These are phyloP conservation scores for Paraphoma chrysanthemicola DNA, from an alignment of 2,329 filamentous ascomycete species.

Conservation along the genomic window DNA sequence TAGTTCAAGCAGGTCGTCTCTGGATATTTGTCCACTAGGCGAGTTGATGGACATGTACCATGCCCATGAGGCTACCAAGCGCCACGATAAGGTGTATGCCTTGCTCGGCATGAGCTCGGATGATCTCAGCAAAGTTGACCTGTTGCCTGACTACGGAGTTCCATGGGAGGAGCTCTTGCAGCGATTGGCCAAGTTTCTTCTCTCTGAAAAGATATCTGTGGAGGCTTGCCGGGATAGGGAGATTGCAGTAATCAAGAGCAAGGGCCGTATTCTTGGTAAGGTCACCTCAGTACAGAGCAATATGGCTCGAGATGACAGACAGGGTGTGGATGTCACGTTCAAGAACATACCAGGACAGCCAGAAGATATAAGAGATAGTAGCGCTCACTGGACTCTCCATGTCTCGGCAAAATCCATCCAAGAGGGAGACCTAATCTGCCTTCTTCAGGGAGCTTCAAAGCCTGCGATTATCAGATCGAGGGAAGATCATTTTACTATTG, in stretches of 20 bases:
- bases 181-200: slow-evolving; percentile 11
- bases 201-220: slow-evolving; percentile 15
- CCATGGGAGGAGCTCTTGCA: slow-evolving; percentile 19
- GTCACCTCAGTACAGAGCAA: neutral
- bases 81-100: slow-evolving; percentile 22
- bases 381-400: slow-evolving; percentile 7
- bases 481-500: slow-evolving; percentile 6
- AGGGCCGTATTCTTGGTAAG: slow-evolving; percentile 17
- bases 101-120: slow-evolving; percentile 25
- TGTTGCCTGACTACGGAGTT: slow-evolving; percentile 18
- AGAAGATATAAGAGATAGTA: neutral
- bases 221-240: slow-evolving; percentile 11
- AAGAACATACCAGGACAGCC: no score
- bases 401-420: slow-evolving; percentile 8
- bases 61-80: slow-evolving; percentile 14
- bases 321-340: slow-evolving; percentile 2
- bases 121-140: slow-evolving; percentile 7
- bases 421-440: neutral
- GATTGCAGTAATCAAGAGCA: slow-evolving; percentile 13
- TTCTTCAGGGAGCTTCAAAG: slow-evolving; percentile 6
- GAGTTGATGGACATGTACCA: slow-evolving; percentile 26
- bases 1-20: slow-evolving; percentile 6
- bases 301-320: slow-evolving; percentile 2
- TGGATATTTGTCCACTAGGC: slow-evolving; percentile 16
- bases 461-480: slow-evolving; percentile 14